Conservation (phyloP, 306 rosid species). For the Dalbergia oliveri region DNA sequence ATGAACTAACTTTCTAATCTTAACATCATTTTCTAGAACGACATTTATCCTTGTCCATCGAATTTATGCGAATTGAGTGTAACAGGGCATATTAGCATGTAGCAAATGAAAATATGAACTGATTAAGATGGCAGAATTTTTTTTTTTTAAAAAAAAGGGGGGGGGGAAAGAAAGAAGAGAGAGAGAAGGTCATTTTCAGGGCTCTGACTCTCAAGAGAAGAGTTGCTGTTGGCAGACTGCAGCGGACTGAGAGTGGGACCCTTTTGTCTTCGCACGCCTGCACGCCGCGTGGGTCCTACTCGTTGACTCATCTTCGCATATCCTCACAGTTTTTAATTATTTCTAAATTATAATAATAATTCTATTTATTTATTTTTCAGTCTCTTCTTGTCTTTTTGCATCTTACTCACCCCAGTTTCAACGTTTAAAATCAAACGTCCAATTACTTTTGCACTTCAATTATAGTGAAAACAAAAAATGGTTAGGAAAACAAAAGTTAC, state of each 20-base stretch:
- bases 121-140: background rate
- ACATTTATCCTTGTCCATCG: too few species aligned
- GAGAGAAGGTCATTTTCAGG: slow-evolving; percentile 63
- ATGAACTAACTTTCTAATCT: too few species aligned
- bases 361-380: background rate
- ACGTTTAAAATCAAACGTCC: background rate
- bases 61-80: too few species aligned
- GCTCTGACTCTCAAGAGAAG: slow-evolving; percentile 85
- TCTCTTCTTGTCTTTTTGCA: background rate
- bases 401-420: background rate
- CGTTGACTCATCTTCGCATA: slow-evolving; percentile 51
- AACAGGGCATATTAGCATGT: too few species aligned
- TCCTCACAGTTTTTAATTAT: slow-evolving; percentile 37
- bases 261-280: slow-evolving; percentile 80
- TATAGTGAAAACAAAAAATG: background rate
- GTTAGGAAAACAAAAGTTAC: too few species aligned
- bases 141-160: background rate
- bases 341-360: background rate
- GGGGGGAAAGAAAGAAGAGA: background rate
- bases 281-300: slow-evolving; percentile 79
- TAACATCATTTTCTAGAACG: too few species aligned
- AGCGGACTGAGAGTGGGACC: slow-evolving; percentile 52
- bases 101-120: background rate
- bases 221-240: slow-evolving; percentile 31
- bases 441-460: background rate